Conservation (phyloP, 345 rosid species). For the Corchorus olitorius region DNA sequence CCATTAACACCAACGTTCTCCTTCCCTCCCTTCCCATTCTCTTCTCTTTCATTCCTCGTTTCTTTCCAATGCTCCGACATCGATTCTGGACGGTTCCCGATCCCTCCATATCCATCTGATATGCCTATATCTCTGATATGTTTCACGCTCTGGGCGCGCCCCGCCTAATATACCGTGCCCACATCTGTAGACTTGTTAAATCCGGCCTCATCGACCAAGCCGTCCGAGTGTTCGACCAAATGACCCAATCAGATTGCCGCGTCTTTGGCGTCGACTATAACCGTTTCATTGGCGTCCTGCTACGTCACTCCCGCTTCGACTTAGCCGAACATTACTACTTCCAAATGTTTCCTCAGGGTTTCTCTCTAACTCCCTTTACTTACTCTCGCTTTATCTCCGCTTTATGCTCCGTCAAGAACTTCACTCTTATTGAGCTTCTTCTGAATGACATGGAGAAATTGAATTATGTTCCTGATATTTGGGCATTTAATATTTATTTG, state of each 20-base stretch:
- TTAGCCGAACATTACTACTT: constrained; percentile 63
- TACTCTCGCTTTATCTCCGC: constrained; percentile 92
- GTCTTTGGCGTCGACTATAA: constrained; percentile 78
- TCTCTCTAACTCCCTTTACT: constrained; percentile 80
- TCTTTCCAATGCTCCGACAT: not conserved
- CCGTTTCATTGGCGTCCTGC: constrained; percentile 80
- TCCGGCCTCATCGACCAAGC: constrained; percentile 79
- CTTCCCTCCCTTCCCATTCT: not conserved
- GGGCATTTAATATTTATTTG: constrained; percentile 82
- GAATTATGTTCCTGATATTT: constrained; percentile 66
- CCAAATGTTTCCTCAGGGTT: constrained; percentile 66
- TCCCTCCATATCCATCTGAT: constrained; percentile 28
- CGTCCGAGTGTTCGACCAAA: constrained; percentile 82
- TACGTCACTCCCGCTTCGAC: constrained; percentile 64
- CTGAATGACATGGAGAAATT: constrained; percentile 70
- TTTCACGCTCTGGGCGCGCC: constrained; percentile 76
- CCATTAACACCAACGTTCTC: not conserved
- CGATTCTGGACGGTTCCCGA: not conserved
- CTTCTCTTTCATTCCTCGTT: not conserved
- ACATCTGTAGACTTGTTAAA: constrained; percentile 59
- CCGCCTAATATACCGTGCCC: constrained; percentile 85
- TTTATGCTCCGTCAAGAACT: constrained; percentile 62
- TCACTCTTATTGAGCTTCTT: constrained; percentile 57
- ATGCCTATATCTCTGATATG: constrained; percentile 67
- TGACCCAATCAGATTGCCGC: constrained; percentile 78